These are phyloP conservation scores for Chenopodium album DNA, from an alignment of 148 eudicot species.

Conservation along the genomic window DNA sequence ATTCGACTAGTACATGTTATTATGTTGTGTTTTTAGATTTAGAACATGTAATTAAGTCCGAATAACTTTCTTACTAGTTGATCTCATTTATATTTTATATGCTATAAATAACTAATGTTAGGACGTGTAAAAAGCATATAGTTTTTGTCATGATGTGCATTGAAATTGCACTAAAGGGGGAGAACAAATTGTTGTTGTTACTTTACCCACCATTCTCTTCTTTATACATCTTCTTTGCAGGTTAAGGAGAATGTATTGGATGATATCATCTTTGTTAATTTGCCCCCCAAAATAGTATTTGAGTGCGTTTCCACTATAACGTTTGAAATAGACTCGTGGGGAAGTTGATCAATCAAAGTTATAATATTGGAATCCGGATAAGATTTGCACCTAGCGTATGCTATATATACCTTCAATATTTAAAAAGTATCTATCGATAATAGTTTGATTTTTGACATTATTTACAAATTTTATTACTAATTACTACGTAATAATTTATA, in stretches of 20 bases:
- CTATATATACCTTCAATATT: no score
- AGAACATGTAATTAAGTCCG: no score
- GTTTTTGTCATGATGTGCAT: conserved; percentile 2
- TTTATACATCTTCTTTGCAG: conserved; percentile 4
- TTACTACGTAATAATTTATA: no score
- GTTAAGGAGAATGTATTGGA: conserved; percentile 11
- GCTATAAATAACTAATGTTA: no score
- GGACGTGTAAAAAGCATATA: not conserved
- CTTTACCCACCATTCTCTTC: conserved; percentile 18
- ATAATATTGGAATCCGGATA: conserved; percentile 17
- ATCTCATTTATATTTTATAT: no score
- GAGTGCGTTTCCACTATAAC: conserved; percentile 22
- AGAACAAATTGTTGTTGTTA: conserved; percentile 12
- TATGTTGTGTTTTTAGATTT: no score
- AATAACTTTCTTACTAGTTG: no score
- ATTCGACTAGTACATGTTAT: no score
- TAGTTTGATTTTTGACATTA: no score
- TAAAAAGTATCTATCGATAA: no score
- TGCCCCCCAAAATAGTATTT: not conserved
- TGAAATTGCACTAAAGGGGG: not conserved
- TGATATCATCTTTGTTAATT: conserved; percentile 25
- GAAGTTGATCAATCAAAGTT: not conserved
- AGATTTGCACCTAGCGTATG: conserved; percentile 9
- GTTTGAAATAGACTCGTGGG: conserved; percentile 7
- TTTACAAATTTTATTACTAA: no score